A percentile compares a stretch with the other conserved stretches of the same genome.
Conservation (phyloP, 2,329 filamentous ascomycete genomes). For the Talaromyces sp. region DNA sequence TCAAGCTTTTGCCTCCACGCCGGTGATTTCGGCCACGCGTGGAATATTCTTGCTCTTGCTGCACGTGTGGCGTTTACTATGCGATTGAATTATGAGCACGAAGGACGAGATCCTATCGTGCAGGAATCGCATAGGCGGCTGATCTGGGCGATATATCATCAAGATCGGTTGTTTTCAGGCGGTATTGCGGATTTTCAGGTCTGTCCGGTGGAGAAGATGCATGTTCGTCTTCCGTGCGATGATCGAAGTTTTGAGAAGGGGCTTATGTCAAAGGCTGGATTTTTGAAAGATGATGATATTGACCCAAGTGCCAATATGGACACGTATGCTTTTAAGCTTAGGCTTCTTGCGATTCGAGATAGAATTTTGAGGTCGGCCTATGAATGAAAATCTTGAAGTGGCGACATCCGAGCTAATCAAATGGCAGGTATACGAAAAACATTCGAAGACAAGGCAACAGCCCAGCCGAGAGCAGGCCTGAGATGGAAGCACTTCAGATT, state of each 20-base stretch:
- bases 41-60: neutral
- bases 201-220: neutral
- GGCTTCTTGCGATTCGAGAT: neutral
- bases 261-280: neutral
- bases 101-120: neutral
- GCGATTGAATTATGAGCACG: neutral
- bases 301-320: neutral
- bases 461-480: neutral
- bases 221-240: conserved; percentile 1
- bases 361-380: neutral
- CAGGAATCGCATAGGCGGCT: neutral
- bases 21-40: neutral
- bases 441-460: neutral
- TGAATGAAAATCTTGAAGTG: neutral
- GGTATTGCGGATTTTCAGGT: neutral
- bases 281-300: neutral
- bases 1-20: neutral
- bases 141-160: neutral
- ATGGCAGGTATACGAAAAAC: neutral
- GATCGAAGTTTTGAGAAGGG: neutral
- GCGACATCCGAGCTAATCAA: neutral
- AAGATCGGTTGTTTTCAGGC: neutral
- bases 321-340: neutral
- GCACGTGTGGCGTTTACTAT: neutral
- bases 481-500: neutral